phyloP scores from a whole-genome alignment of 257 asterid species.

The Ajuga chamaepitys region DNA sequence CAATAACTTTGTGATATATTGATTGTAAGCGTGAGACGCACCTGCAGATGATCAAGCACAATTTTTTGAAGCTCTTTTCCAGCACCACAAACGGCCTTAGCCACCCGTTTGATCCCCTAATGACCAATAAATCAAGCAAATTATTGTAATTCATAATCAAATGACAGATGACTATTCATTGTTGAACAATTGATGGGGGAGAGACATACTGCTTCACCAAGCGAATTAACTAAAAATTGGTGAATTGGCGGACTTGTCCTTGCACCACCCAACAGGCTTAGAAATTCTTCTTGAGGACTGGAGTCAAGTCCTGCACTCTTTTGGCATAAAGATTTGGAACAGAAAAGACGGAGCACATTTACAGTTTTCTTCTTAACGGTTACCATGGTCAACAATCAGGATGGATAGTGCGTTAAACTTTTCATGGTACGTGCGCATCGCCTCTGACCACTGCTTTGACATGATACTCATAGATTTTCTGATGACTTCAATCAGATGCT shows the following conservation, averaged over 20 bases:
- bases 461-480: constrained; percentile 64
- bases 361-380: constrained; percentile 9
- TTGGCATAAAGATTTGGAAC: constrained; percentile 17
- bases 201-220: constrained; percentile 87
- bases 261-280: constrained; percentile 91
- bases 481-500: constrained; percentile 75
- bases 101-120: constrained; percentile 84
- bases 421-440: constrained; percentile 67
- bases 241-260: constrained; percentile 95
- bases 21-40: constrained; percentile 14
- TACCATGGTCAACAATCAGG: constrained; percentile 86
- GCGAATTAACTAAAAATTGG: constrained; percentile 88
- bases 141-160: constrained; percentile 8
- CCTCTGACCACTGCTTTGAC: constrained; percentile 94
- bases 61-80: constrained; percentile 88
- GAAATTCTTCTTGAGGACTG: constrained; percentile 86
- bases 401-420: constrained; percentile 66
- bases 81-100: constrained; percentile 72
- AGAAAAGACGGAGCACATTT: constrained; percentile 2
- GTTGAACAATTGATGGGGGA: constrained; percentile 7
- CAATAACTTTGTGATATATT: background rate
- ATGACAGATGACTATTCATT: background rate
- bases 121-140: constrained; percentile 16
- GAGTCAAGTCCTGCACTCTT: constrained; percentile 67
- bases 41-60: constrained; percentile 88